Conservation (phyloP, 768 basidiomycete species). For the Stropharia rugosoannulata region DNA sequence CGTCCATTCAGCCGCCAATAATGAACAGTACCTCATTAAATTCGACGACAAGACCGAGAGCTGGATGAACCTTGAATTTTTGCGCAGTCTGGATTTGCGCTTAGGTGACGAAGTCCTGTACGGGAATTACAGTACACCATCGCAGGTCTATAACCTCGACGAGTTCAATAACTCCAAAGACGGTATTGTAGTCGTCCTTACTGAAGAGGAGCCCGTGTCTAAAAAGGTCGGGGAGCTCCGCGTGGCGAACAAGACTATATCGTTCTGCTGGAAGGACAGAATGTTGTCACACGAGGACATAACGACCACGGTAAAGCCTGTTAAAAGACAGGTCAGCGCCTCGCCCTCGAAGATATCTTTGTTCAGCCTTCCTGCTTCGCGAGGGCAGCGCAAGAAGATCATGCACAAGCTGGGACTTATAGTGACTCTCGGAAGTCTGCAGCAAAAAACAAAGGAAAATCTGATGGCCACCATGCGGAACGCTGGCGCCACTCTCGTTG, state of each 20-base stretch:
- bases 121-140: constrained; percentile 26
- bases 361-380: constrained; percentile 31
- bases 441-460: constrained; percentile 39
- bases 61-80: constrained; percentile 44
- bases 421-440: constrained; percentile 45
- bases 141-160: constrained; percentile 31
- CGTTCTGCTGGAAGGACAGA: constrained; percentile 54
- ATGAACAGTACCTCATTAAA: constrained; percentile 42
- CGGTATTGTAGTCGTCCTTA: constrained; percentile 32
- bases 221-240: constrained; percentile 39
- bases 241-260: constrained; percentile 51
- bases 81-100: constrained; percentile 51
- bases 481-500: constrained; percentile 57
- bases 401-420: constrained; percentile 56
- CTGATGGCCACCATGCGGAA: constrained; percentile 43
- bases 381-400: constrained; percentile 31
- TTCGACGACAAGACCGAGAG: constrained; percentile 66
- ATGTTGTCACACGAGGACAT: constrained; percentile 40
- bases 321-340: constrained; percentile 31
- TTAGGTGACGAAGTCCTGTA: constrained; percentile 58
- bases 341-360: constrained; percentile 51
- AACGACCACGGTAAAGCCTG: constrained; percentile 38
- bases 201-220: constrained; percentile 37
- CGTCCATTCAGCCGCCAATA: constrained; percentile 35
- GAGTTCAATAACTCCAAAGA: constrained; percentile 20